Evolutionary conservation across 768 basidiomycete species (phyloP).

Genomic region (Tulasnella sp.): DNA sequence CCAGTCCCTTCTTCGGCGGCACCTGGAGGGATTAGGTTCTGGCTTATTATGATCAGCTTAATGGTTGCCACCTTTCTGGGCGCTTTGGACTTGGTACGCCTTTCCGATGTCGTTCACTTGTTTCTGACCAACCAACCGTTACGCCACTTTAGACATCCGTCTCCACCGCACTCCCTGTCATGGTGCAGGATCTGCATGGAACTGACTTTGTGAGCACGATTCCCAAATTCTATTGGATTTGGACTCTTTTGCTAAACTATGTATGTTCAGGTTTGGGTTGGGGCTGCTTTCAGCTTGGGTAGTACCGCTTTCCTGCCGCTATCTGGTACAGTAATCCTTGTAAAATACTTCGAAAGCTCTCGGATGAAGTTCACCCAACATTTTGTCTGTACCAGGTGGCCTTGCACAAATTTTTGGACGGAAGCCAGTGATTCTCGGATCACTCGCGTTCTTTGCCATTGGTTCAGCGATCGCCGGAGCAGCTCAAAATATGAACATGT

Average conservation of each 20-base stretch:
- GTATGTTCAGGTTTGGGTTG: slow-evolving; percentile 18
- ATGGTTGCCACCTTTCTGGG: slow-evolving; percentile 9
- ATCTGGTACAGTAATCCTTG: slow-evolving; percentile 29
- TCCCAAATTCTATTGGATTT: too few species aligned
- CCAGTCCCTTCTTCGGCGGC: too few species aligned
- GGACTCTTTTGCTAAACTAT: too few species aligned
- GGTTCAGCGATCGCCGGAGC: slow-evolving; percentile 34
- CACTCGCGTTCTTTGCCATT: slow-evolving; percentile 29
- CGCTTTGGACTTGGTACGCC: neutral
- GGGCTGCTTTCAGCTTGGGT: slow-evolving; percentile 26
- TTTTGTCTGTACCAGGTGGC: slow-evolving; percentile 19
- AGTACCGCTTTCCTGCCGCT: slow-evolving; percentile 35
- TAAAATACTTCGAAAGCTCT: neutral
- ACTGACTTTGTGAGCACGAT: slow-evolving; percentile 11
- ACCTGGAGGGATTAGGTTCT: neutral
- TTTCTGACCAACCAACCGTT: neutral
- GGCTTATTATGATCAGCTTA: slow-evolving; percentile 3
- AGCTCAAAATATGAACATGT: slow-evolving; percentile 32
- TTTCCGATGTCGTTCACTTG: neutral
- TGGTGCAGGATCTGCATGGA: slow-evolving; percentile 12
- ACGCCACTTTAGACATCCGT: slow-evolving; percentile 8
- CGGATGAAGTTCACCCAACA: neutral
- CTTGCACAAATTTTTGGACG: slow-evolving; percentile 32
- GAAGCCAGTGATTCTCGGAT: slow-evolving; percentile 26
- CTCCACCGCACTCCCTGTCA: slow-evolving; percentile 14